phyloP scores from a whole-genome alignment of 2,329 filamentous ascomycete genomes.

The Botrytis sinoallii region DNA sequence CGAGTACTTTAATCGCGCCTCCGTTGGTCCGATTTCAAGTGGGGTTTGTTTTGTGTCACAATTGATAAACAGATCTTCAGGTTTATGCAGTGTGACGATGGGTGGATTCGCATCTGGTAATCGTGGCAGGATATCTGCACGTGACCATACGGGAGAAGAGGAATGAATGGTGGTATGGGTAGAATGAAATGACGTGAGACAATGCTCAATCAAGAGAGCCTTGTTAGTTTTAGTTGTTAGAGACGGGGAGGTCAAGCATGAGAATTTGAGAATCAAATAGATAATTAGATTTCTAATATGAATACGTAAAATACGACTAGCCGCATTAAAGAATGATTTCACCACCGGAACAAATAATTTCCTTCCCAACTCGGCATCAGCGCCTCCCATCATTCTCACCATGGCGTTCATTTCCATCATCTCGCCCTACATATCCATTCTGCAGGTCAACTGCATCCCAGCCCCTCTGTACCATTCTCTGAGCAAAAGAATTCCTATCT shows the following conservation, averaged over 20 bases:
- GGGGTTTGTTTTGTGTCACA: not conserved
- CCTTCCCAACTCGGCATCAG: not conserved
- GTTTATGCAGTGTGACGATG: not conserved
- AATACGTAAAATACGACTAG: not conserved
- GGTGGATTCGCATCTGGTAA: not conserved
- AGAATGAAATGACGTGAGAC: not conserved
- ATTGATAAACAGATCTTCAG: not conserved
- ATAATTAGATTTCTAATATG: not conserved
- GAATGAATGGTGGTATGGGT: not conserved
- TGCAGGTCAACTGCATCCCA: not conserved
- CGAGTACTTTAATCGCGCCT: not conserved
- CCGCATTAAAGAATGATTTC: not conserved
- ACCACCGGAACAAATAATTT: not conserved
- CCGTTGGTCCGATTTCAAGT: not conserved
- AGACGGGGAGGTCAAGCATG: too few species aligned
- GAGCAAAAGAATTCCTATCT: not conserved
- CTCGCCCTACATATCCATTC: not conserved
- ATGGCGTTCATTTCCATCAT: not conserved
- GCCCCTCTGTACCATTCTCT: not conserved
- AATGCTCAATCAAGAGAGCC: too few species aligned
- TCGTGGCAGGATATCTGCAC: not conserved
- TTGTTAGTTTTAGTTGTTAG: not conserved
- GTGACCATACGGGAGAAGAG: not conserved
- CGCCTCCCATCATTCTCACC: not conserved
- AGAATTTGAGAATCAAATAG: too few species aligned